Evolutionary conservation across 208 protist species (phyloP).

Genomic region (Crithidia expoeki): DNA sequence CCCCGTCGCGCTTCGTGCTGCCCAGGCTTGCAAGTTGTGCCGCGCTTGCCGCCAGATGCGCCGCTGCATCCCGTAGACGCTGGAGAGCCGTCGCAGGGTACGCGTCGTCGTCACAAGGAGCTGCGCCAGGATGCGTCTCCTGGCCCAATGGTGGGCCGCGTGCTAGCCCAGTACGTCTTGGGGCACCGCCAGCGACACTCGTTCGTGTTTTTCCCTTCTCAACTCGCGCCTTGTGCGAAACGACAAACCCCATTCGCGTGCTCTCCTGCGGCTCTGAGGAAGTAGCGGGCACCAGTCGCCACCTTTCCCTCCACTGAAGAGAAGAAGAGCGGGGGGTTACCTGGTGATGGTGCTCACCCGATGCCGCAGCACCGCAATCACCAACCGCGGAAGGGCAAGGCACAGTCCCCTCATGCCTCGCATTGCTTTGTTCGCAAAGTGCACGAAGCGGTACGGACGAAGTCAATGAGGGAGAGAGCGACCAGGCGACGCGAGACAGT

Average conservation of each 20-base stretch:
- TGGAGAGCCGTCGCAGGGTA: constrained; percentile 25
- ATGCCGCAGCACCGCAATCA: too few species aligned
- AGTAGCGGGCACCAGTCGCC: not conserved
- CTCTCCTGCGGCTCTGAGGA: not conserved
- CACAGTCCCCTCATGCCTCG: not conserved
- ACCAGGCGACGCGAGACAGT: not conserved
- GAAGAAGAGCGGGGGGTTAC: not conserved
- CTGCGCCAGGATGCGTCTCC: too few species aligned
- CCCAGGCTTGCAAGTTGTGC: not conserved
- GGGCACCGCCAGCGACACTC: not conserved
- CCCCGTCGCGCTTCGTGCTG: not conserved
- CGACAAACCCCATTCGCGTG: not conserved
- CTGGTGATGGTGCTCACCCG: too few species aligned
- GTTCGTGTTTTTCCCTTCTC: not conserved
- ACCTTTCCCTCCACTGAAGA: not conserved
- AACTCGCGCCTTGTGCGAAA: not conserved
- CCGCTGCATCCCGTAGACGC: constrained; percentile 17
- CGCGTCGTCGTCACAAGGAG: not conserved
- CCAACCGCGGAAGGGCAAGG: too few species aligned
- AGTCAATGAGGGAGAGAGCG: not conserved
- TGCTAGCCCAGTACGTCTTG: too few species aligned
- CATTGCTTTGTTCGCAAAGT: not conserved
- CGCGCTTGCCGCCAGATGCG: constrained; percentile 21
- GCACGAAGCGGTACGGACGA: not conserved
- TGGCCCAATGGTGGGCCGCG: too few species aligned